Conservation (phyloP, 2,329 filamentous ascomycete species). For the Chaetomiaceae sp. region DNA sequence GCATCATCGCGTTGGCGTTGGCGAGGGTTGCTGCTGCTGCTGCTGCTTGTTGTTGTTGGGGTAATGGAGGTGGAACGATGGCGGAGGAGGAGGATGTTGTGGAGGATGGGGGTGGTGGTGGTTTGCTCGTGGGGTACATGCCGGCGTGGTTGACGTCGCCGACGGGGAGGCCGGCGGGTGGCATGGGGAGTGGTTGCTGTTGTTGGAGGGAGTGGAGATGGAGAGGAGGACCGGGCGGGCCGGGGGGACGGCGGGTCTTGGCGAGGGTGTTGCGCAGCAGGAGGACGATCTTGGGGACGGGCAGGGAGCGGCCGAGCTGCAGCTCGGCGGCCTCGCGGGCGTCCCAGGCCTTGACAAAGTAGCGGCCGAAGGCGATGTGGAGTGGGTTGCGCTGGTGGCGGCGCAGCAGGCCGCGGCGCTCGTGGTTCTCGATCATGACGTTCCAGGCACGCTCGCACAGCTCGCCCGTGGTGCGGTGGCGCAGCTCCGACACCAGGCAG, state of each 20-base stretch:
- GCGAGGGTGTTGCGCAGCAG: conserved; percentile 39
- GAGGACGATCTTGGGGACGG: conserved; percentile 42
- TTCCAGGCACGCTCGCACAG: conserved; percentile 54
- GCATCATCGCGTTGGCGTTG: conserved; percentile 12
- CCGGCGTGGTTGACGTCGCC: too few relatives aligned
- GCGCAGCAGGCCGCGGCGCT: conserved; percentile 41
- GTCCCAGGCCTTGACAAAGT: conserved; percentile 59
- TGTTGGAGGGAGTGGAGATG: too few relatives aligned
- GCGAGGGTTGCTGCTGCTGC: conserved; percentile 8
- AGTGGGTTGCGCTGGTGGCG: conserved; percentile 48
- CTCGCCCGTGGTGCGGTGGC: conserved; percentile 45
- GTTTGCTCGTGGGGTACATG: too few relatives aligned
- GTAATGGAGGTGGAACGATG: too few relatives aligned
- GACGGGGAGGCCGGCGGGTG: too few relatives aligned
- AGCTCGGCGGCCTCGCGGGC: conserved; percentile 45
- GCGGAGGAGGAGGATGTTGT: too few relatives aligned
- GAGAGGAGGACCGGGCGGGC: too few relatives aligned
- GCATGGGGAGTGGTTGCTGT: too few relatives aligned
- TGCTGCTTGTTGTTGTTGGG: too few relatives aligned
- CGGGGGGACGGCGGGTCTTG: conserved; percentile 19
- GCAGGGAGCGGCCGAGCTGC: conserved; percentile 37
- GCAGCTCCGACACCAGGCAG: conserved; percentile 52
- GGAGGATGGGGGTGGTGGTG: too few relatives aligned
- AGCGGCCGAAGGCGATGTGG: conserved; percentile 50
- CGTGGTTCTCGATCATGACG: conserved; percentile 50